These are phyloP conservation scores for Geotrichum aggregatum DNA, from an alignment of 1,139 yeast genomes.

Conservation along the genomic window DNA sequence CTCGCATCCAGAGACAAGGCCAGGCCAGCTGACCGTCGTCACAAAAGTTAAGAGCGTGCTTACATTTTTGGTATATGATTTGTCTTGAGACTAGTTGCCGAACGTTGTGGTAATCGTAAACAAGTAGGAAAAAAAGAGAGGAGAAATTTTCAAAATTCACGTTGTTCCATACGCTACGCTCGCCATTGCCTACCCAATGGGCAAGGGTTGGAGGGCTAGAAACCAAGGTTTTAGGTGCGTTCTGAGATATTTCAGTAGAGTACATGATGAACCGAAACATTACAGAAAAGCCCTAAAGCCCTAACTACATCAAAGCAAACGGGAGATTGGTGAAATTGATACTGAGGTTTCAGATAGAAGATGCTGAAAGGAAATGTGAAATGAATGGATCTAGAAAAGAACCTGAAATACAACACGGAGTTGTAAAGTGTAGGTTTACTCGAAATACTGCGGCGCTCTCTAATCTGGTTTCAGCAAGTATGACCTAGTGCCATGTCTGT, in stretches of 20 bases:
- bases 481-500: too few species aligned
- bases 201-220: too few species aligned
- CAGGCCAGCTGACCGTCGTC: not conserved
- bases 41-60: not conserved
- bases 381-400: too few species aligned
- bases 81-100: conserved; percentile 18
- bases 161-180: not conserved
- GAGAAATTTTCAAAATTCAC: conserved; percentile 12
- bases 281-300: conserved; percentile 18
- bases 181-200: too few species aligned
- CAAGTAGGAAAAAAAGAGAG: conserved; percentile 6
- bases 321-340: too few species aligned
- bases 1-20: not conserved
- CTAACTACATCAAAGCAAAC: too few species aligned
- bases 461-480: too few species aligned
- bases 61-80: conserved; percentile 17
- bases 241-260: not conserved
- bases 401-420: too few species aligned
- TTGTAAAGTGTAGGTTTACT: too few species aligned
- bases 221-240: not conserved
- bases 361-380: too few species aligned
- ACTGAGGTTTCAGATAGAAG: too few species aligned
- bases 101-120: conserved; percentile 15
- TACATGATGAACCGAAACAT: not conserved
- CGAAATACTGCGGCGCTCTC: too few species aligned